Evolutionary conservation across 2,329 filamentous ascomycete species (phyloP).

Genomic region (Pseudogymnoascus sp.): DNA sequence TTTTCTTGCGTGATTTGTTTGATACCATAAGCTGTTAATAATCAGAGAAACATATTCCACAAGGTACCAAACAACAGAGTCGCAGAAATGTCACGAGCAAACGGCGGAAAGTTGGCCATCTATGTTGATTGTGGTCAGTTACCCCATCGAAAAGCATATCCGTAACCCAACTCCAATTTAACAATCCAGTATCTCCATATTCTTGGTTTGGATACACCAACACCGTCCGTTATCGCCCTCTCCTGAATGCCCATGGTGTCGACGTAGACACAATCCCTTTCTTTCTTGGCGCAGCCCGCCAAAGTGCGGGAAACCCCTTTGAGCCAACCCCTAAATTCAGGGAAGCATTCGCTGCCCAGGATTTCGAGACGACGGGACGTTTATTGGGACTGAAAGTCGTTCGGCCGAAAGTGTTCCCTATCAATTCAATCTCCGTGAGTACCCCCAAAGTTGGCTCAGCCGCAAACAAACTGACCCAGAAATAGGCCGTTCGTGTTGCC

Average conservation of each 20-base stretch:
- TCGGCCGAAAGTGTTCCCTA: conserved; percentile 15
- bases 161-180: background rate
- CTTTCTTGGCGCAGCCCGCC: conserved; percentile 18
- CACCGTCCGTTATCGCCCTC: conserved; percentile 14
- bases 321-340: conserved; percentile 16
- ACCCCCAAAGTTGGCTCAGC: background rate
- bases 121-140: conserved; percentile 18
- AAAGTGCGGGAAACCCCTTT: conserved; percentile 16
- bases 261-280: conserved; percentile 18
- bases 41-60: background rate
- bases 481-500: conserved; percentile 16
- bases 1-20: background rate
- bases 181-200: conserved; percentile 16
- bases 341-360: conserved; percentile 15
- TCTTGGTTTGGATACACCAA: conserved; percentile 19
- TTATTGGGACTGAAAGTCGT: conserved; percentile 17
- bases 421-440: conserved; percentile 17
- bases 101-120: conserved; percentile 11
- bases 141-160: background rate
- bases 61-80: background rate
- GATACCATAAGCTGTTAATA: background rate
- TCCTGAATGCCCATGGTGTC: conserved; percentile 15
- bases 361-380: conserved; percentile 14
- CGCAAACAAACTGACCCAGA: background rate
- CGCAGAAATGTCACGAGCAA: background rate